A percentile compares a stretch with the other conserved stretches of the same genome.
These are phyloP conservation scores for Stagonosporopsis vannaccii DNA, from an alignment of 2,329 filamentous ascomycete species.

Conservation along the genomic window DNA sequence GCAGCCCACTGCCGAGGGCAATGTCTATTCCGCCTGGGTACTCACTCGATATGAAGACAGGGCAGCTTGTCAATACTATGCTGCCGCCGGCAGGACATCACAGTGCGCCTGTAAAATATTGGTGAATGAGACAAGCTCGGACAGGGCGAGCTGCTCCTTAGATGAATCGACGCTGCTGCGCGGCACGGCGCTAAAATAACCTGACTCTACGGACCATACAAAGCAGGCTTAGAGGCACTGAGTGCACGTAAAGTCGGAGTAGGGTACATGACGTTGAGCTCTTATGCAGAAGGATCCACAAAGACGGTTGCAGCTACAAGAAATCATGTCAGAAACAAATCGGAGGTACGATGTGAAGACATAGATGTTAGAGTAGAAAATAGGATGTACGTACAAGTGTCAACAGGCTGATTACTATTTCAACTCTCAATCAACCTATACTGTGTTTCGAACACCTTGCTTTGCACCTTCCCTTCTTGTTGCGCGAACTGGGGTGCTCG, in stretches of 20 bases:
- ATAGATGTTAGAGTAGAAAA: neutral
- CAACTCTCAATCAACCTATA: neutral
- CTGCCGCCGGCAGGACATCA: constrained; percentile 16
- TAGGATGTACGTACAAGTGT: neutral
- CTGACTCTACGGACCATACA: neutral
- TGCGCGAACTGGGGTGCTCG: neutral
- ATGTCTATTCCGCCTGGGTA: constrained; percentile 17
- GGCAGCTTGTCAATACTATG: constrained; percentile 19
- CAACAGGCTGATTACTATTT: neutral
- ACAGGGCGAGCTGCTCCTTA: neutral
- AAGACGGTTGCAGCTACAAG: no score
- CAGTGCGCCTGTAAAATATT: constrained; percentile 19
- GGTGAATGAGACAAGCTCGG: constrained; percentile 8
- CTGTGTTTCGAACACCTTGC: neutral
- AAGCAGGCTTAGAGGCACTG: neutral
- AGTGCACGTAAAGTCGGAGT: no score
- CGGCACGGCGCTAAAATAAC: neutral
- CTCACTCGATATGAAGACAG: constrained; percentile 18
- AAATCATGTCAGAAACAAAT: no score
- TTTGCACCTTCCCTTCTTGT: neutral
- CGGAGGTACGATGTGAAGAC: no score
- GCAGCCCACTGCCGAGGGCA: constrained; percentile 10
- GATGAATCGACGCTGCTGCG: no score
- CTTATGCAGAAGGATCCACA: no score
- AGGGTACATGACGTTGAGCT: no score